phyloP scores from a whole-genome alignment of 495 filamentous ascomycete species.

The Xylaria cubensis region DNA sequence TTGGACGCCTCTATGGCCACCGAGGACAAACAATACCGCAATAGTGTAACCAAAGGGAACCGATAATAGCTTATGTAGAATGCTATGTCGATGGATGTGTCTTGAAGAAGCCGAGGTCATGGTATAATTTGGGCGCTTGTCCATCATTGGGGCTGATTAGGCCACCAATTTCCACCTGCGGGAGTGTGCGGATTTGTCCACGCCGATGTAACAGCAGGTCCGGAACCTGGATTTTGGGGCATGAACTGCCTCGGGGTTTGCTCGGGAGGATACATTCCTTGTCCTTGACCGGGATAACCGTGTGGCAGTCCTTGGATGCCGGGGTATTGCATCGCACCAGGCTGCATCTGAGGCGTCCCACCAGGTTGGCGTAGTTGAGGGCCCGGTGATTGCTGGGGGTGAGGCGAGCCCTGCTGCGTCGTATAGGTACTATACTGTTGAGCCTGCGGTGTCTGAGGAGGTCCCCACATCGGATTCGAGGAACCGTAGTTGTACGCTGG shows the following conservation, averaged over 20 bases:
- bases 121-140: not conserved
- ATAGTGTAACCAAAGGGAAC: not conserved
- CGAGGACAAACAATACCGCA: slow-evolving; percentile 31
- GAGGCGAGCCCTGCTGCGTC: slow-evolving; percentile 62
- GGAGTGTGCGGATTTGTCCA: slow-evolving; percentile 52
- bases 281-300: slow-evolving; percentile 55
- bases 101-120: not conserved
- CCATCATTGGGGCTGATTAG: slow-evolving; percentile 52
- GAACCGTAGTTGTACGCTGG: slow-evolving; percentile 59
- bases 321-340: slow-evolving; percentile 62
- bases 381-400: slow-evolving; percentile 64
- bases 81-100: not conserved
- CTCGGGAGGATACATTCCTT: slow-evolving; percentile 64
- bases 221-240: slow-evolving; percentile 50
- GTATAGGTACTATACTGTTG: slow-evolving; percentile 52
- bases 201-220: slow-evolving; percentile 50
- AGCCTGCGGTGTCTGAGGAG: slow-evolving; percentile 52
- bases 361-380: slow-evolving; percentile 68
- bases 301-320: slow-evolving; percentile 66
- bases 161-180: slow-evolving; percentile 52
- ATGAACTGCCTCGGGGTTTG: slow-evolving; percentile 68
- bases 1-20: slow-evolving; percentile 40
- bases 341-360: slow-evolving; percentile 65
- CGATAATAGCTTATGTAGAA: not conserved
- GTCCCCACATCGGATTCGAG: slow-evolving; percentile 58